Conservation (phyloP, 2,329 filamentous ascomycete genomes). For the Diaporthe vaccinii region DNA sequence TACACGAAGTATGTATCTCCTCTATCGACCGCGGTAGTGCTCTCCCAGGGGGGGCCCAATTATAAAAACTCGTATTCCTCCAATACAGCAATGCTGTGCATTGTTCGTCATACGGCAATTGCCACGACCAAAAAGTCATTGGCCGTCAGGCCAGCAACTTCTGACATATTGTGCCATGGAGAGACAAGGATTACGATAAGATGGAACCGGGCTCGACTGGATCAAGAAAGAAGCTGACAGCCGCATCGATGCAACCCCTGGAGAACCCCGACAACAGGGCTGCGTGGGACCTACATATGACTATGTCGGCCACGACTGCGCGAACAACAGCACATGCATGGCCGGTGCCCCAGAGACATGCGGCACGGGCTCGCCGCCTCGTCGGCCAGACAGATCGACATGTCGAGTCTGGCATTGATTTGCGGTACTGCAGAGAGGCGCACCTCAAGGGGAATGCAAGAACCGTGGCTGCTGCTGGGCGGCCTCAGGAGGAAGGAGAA, state of each 20-base stretch:
- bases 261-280: constrained; percentile 21
- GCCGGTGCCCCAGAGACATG: constrained; percentile 25
- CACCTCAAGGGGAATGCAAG: constrained; percentile 2
- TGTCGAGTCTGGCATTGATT: constrained; percentile 26
- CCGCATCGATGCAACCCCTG: constrained; percentile 28
- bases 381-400: constrained; percentile 28
- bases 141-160: constrained; percentile 20
- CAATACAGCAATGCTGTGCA: constrained; percentile 37
- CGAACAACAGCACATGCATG: constrained; percentile 21
- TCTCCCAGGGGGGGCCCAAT: constrained; percentile 39
- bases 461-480: constrained; percentile 21
- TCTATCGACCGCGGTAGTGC: constrained; percentile 35
- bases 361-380: constrained; percentile 31
- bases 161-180: constrained; percentile 26
- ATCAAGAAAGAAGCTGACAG: constrained; percentile 31
- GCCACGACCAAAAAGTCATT: constrained; percentile 33
- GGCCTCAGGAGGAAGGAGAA: constrained; percentile 19
- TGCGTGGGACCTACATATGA: constrained; percentile 14
- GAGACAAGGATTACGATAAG: constrained; percentile 39
- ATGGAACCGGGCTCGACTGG: constrained; percentile 31
- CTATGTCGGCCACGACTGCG: constrained; percentile 1
- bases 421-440: constrained; percentile 14
- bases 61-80: constrained; percentile 41
- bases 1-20: constrained; percentile 26
- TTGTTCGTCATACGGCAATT: constrained; percentile 38